Evolutionary conservation across 768 basidiomycete genomes (phyloP), one percentile per base, ranked within the genome.

Genomic region (Chalciporus chontae): DNA sequence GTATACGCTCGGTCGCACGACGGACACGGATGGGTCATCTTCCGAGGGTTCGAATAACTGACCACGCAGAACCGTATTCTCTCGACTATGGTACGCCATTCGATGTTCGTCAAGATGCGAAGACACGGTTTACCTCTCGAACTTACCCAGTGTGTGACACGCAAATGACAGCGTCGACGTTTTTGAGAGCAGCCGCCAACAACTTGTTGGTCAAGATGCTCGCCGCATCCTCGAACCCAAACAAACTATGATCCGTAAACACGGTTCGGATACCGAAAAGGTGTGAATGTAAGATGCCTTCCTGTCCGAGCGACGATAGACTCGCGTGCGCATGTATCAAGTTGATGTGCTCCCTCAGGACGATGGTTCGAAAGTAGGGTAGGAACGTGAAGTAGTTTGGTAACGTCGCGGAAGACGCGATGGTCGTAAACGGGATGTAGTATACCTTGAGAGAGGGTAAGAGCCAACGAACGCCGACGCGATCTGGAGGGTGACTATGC

Each of bases 201-300:
- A 99, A 78, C 67, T 99, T 99, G 73, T 99, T 99, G 5, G 96
- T 97, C 55, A 97, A 73, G 36, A 99, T 95, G 57, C 94, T 94
- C 1, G 94, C 94, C 14, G 96, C 94, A 62, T 97, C 94, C 27
- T 91, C 94, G 62, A 99, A 94, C 2, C 94, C 95, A 58, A 98
- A 98, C 23, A 99, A 69, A 60, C 90, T 93, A 60, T 99, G 95
- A 67, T 99, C 96, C 0, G 96, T 98, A 66, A 98, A 95, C 9
- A 97, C 89, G 0, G 92, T 93, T 36, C 88, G 83, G 11, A 97
- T 76, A 10, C 89, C 87, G 71, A 98, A 78, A 17, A 91, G 72
- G 57, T 93, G 88, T 0, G 93, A 80, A 55, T 97, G 94, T 15
- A 97, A 69, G 48, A 99, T 87, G 18, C 80, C 94, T 70, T 99